Base-by-base conservation (phyloP, 768 basidiomycete species). In the Agaricus subrufescens region DNA sequence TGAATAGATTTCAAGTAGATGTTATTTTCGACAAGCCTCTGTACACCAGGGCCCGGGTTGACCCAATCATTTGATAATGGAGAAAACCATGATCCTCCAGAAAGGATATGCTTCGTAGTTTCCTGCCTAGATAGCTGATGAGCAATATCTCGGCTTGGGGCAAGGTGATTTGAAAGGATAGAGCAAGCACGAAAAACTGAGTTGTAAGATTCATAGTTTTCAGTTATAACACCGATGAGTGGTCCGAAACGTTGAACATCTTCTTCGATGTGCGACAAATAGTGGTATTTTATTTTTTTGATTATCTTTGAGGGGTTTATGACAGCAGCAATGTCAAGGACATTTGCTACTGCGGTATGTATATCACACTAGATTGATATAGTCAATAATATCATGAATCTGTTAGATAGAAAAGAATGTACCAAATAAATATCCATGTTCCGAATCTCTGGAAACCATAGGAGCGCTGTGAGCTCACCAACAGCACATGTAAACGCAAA, bases 81-180 rank as follows among this genome's bases (percentile, higher is more conserved):
- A 7, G 27, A 48, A 30, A 30, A 48, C 9, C 29, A 48, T 30
- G 29, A 8, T 4, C 77, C 70, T 34, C 75, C 63, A 46, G 60
- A 57, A 40, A 73, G 42, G 49, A 65, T 5, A 42, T 72, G 66
- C 64, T 71, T 70, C 2, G 76, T 51, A 0, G 52, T 29, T 14
- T 75, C 66, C 27, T 67, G 65, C 1, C 61, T 52, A 0, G 69
- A 62, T 6, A 77, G 63, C 11, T 71, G 58, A 5, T 57, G 37
- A 0, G 75, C 75, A 47, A 77, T 73, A 49, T 74, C 71, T 1
- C 71, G 71, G 42, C 78, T 76, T 11, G 77, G 76, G 0, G 75
- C 71, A 14, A 68, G 69, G 31, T 75, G 77, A 50, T 80, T 80
- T 9, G 69, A 71, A 26, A 69, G 61, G 27, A 79, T 64, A 3